Evolutionary conservation across 2,329 filamentous ascomycete species (phyloP).

Genomic region (Coniochaeta ligniaria): DNA sequence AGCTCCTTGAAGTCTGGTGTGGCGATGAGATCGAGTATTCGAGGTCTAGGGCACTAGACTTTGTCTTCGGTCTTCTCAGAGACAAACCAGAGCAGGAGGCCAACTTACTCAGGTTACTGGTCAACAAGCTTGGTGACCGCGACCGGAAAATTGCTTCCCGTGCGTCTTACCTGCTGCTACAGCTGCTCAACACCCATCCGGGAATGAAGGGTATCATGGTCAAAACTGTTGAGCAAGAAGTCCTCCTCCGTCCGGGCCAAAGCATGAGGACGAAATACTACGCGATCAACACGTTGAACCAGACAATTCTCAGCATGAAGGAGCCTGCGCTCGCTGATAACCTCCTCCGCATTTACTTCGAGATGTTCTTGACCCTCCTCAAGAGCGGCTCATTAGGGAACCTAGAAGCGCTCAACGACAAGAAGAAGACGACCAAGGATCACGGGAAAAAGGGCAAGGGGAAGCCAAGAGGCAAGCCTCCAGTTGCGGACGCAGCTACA

Average conservation of each 20-base stretch:
- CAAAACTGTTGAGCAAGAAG: slow-evolving; percentile 76
- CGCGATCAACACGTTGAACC: slow-evolving; percentile 92
- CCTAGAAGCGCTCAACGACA: slow-evolving; percentile 27
- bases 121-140: slow-evolving; percentile 94
- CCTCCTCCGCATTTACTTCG: slow-evolving; percentile 86
- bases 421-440: slow-evolving; percentile 15
- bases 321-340: slow-evolving; percentile 76
- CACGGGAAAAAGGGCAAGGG: slow-evolving; percentile 10
- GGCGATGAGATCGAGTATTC: slow-evolving; percentile 94
- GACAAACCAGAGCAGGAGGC: slow-evolving; percentile 97
- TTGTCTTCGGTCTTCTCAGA: slow-evolving; percentile 83
- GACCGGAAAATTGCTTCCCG: slow-evolving; percentile 94
- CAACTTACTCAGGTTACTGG: slow-evolving; percentile 80
- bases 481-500: slow-evolving; percentile 22
- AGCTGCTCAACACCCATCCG: slow-evolving; percentile 81
- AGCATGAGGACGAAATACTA: slow-evolving; percentile 89
- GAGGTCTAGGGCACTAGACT: slow-evolving; percentile 78
- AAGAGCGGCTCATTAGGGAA: slow-evolving; percentile 48
- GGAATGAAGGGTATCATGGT: slow-evolving; percentile 90
- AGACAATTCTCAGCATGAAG: slow-evolving; percentile 82
- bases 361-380: slow-evolving; percentile 74
- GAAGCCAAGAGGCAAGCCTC: slow-evolving; percentile 18
- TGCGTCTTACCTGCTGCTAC: slow-evolving; percentile 87
- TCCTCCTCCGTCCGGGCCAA: slow-evolving; percentile 81
- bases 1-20: slow-evolving; percentile 87